Evolutionary conservation across 768 basidiomycete genomes (phyloP).

Genomic region (Phylloporus sp.): DNA sequence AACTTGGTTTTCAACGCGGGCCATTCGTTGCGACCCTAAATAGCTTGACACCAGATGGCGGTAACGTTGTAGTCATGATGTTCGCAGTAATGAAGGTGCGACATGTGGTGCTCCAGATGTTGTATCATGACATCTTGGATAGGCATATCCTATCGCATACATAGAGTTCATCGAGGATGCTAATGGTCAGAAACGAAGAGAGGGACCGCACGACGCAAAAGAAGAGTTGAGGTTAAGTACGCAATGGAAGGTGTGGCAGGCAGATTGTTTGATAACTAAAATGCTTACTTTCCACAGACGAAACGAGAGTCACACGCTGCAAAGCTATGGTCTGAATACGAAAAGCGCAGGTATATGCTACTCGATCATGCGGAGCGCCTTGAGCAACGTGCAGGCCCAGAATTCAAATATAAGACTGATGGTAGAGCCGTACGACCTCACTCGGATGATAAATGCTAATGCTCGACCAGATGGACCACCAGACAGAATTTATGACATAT

Average conservation of each 20-base stretch:
- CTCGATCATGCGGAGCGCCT: conserved; percentile 65
- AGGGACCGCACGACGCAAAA: conserved; percentile 62
- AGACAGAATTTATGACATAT: conserved; percentile 51
- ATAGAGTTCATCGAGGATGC: conserved; percentile 59
- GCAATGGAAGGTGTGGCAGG: conserved; percentile 62
- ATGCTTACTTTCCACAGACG: conserved; percentile 37
- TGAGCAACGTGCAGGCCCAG: conserved; percentile 51
- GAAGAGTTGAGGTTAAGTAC: conserved; percentile 64
- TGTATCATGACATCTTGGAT: not conserved
- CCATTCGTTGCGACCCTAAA: conserved; percentile 74
- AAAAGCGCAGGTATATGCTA: conserved; percentile 50
- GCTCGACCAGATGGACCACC: conserved; percentile 28
- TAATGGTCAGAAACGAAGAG: conserved; percentile 45
- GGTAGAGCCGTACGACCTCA: conserved; percentile 27
- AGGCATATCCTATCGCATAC: conserved; percentile 76
- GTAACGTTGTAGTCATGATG: conserved; percentile 69
- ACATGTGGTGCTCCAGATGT: not conserved
- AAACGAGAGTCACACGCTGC: conserved; percentile 56
- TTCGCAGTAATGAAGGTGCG: conserved; percentile 64
- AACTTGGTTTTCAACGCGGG: conserved; percentile 69
- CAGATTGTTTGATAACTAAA: not conserved
- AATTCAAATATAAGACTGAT: conserved; percentile 39
- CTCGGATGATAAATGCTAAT: not conserved
- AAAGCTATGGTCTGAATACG: conserved; percentile 53
- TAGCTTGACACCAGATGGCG: conserved; percentile 80